phyloP scores from a whole-genome alignment of 768 basidiomycete genomes.

The Rhodotorula diobovata region DNA sequence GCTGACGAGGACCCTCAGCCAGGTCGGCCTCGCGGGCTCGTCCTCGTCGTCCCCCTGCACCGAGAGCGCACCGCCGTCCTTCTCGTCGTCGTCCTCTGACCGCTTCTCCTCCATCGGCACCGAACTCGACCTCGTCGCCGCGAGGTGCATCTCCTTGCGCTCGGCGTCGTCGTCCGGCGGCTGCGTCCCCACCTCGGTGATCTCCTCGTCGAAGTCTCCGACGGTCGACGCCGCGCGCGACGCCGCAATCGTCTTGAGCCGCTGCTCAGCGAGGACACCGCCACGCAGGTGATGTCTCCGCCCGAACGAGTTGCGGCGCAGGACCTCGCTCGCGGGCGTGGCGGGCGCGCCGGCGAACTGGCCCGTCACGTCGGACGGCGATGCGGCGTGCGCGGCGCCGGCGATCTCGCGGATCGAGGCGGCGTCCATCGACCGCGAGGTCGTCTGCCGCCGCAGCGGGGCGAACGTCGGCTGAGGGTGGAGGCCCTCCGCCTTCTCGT shows the following conservation, averaged over 20 bases:
- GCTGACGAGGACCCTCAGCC: background rate
- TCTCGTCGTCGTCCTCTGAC: background rate
- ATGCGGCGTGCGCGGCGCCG: constrained; percentile 3
- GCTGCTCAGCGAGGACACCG: background rate
- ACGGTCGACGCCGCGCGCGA: background rate
- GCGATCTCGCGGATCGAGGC: constrained; percentile 10
- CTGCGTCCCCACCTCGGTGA: constrained; percentile 12
- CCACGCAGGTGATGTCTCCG: background rate
- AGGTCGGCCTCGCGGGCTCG: background rate
- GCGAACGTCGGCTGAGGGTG: background rate
- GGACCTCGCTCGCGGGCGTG: background rate
- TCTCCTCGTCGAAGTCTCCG: background rate
- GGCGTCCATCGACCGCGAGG: constrained; percentile 2
- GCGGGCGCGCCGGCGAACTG: background rate
- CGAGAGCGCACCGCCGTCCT: background rate
- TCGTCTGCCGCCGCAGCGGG: constrained; percentile 3
- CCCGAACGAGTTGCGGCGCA: background rate
- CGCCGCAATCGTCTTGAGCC: constrained; percentile 1
- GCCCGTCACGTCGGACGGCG: background rate
- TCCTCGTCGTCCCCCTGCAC: background rate
- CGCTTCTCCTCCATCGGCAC: background rate
- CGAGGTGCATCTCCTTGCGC: background rate
- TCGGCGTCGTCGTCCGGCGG: background rate
- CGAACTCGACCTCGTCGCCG: background rate
- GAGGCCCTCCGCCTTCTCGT: background rate